A percentile compares a stretch with the other conserved stretches of the same genome.
These are phyloP conservation scores for Candida mesenterica DNA, from an alignment of 1,139 yeast genomes.

Conservation along the genomic window DNA sequence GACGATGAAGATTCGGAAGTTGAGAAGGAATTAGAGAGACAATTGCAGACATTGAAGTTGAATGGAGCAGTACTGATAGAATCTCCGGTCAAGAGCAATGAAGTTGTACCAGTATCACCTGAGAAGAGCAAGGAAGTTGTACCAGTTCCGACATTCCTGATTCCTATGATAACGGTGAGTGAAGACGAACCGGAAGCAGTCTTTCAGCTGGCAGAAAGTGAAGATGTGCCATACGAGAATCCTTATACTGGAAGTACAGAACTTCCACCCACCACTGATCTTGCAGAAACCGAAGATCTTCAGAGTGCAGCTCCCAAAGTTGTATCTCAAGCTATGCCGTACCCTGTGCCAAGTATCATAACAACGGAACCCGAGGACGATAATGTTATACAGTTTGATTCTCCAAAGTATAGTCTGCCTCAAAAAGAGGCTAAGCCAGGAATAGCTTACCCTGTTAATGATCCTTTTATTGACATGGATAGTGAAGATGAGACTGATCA, in stretches of 20 bases:
- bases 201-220: too few relatives aligned
- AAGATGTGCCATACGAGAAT: too few relatives aligned
- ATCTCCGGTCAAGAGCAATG: neutral
- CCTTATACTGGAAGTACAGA: too few relatives aligned
- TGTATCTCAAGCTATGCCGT: neutral
- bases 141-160: neutral
- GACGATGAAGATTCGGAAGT: slow-evolving; percentile 37
- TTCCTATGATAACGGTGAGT: neutral
- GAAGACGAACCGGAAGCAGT: too few relatives aligned
- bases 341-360: neutral
- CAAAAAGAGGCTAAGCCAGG: neutral
- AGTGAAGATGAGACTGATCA: neutral
- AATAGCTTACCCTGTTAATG: neutral
- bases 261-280: too few relatives aligned
- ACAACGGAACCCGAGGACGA: neutral
- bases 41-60: slow-evolving; percentile 36
- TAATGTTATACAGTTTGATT: neutral
- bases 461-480: neutral
- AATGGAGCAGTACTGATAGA: slow-evolving; percentile 16
- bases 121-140: too few relatives aligned
- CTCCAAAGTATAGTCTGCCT: too few relatives aligned
- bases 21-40: slow-evolving; percentile 41
- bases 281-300: too few relatives aligned
- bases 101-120: too few relatives aligned
- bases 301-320: too few relatives aligned